Evolutionary conservation across 2,329 filamentous ascomycete genomes (phyloP).

Genomic region (Talaromyces sp.): DNA sequence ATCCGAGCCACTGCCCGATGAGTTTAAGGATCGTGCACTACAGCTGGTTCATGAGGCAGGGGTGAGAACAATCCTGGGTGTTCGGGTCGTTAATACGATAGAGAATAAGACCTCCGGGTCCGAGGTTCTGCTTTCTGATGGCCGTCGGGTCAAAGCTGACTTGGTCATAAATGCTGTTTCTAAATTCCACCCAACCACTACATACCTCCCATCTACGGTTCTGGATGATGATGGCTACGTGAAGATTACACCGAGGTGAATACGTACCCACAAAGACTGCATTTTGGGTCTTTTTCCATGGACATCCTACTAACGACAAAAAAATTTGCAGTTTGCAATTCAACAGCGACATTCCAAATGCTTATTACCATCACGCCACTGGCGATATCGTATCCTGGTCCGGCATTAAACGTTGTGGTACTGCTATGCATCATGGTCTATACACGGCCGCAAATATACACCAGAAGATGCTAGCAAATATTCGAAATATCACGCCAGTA

Average conservation of each 20-base stretch:
- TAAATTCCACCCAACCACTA: constrained; percentile 57
- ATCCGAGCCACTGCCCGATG: constrained; percentile 65
- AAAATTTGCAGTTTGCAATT: constrained; percentile 51
- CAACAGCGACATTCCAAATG: constrained; percentile 51
- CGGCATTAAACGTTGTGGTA: constrained; percentile 74
- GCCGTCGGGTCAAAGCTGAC: constrained; percentile 56
- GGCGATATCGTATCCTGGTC: constrained; percentile 69
- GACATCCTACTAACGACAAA: neutral
- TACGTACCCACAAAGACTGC: neutral
- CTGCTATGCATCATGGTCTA: constrained; percentile 70
- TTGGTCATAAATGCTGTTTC: constrained; percentile 68
- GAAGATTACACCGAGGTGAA: constrained; percentile 54
- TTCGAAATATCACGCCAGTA: constrained; percentile 36
- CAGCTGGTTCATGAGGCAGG: constrained; percentile 57
- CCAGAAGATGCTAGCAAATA: constrained; percentile 42
- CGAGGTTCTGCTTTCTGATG: constrained; percentile 57
- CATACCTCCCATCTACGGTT: constrained; percentile 55
- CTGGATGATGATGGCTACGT: constrained; percentile 64
- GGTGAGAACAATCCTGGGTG: constrained; percentile 61
- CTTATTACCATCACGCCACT: constrained; percentile 60
- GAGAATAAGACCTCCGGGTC: constrained; percentile 21
- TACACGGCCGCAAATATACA: constrained; percentile 64
- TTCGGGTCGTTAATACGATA: constrained; percentile 47
- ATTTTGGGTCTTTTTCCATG: neutral
- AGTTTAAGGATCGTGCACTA: constrained; percentile 61